These are phyloP conservation scores for Komagataella kurtzmanii DNA, from an alignment of 805 yeast genomes.

Conservation along the genomic window DNA sequence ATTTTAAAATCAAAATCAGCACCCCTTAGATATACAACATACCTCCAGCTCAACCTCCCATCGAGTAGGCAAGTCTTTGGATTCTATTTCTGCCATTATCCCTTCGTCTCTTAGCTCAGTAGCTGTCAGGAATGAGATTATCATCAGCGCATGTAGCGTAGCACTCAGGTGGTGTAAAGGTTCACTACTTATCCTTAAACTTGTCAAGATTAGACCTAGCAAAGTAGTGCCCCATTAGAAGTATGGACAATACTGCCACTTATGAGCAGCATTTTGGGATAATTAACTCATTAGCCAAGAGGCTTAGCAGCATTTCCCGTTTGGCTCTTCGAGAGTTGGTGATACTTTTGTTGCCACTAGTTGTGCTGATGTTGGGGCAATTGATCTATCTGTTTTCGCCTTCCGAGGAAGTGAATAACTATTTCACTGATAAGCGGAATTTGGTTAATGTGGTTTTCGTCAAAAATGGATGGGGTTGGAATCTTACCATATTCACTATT, in stretches of 20 bases:
- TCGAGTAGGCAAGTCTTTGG: constrained; percentile 46
- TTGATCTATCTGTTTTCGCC: constrained; percentile 30
- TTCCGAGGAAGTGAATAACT: constrained; percentile 23
- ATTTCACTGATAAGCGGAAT: constrained; percentile 51
- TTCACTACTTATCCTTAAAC: background rate
- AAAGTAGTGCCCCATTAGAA: background rate
- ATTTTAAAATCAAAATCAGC: background rate
- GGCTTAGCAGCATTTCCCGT: background rate
- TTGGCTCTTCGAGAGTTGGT: constrained; percentile 2
- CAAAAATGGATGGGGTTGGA: constrained; percentile 92
- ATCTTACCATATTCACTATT: constrained; percentile 27
- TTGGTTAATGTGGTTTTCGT: constrained; percentile 64
- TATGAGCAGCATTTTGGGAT: background rate
- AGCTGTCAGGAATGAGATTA: background rate
- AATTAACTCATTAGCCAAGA: background rate
- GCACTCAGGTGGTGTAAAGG: background rate
- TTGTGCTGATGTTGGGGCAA: constrained; percentile 37
- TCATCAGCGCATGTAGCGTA: no score
- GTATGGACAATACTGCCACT: background rate
- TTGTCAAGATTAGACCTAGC: background rate
- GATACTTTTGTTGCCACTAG: constrained; percentile 18
- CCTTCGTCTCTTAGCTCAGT: background rate
- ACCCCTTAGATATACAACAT: constrained; percentile 9
- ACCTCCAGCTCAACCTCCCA: constrained; percentile 85
- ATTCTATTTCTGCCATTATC: background rate